phyloP scores from a whole-genome alignment of 2,329 filamentous ascomycete species.

The Arthrobotrys conoides region DNA sequence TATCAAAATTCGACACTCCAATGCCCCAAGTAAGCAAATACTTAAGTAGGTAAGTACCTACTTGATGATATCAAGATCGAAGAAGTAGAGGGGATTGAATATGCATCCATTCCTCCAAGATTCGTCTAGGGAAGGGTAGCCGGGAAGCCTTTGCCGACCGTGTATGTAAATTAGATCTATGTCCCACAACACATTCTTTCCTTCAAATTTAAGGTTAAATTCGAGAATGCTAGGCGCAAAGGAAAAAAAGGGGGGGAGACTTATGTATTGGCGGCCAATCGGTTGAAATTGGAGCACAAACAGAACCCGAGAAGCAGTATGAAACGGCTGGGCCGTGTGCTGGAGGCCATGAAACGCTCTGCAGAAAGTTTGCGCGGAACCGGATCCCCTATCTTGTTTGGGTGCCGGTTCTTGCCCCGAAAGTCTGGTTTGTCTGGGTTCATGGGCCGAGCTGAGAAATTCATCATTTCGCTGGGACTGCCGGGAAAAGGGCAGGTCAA shows the following conservation, averaged over 20 bases:
- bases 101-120: slow-evolving; percentile 38
- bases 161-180: no score
- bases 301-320: slow-evolving; percentile 17
- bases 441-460: slow-evolving; percentile 42
- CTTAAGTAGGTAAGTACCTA: no score
- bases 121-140: neutral
- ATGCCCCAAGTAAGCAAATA: no score
- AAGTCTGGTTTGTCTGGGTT: slow-evolving; percentile 54
- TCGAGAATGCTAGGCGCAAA: slow-evolving; percentile 27
- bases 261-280: slow-evolving; percentile 22
- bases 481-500: slow-evolving; percentile 18
- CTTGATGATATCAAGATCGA: neutral
- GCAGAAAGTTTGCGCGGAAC: slow-evolving; percentile 44
- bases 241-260: slow-evolving; percentile 18
- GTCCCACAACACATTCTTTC: slow-evolving; percentile 10
- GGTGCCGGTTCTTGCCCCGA: slow-evolving; percentile 45
- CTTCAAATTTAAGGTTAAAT: slow-evolving; percentile 20
- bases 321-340: slow-evolving; percentile 49
- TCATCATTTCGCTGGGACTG: slow-evolving; percentile 58
- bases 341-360: slow-evolving; percentile 40
- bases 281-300: slow-evolving; percentile 32
- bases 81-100: neutral
- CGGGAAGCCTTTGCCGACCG: slow-evolving; percentile 28
- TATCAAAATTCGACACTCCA: no score
- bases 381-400: slow-evolving; percentile 57